Base-by-base conservation (phyloP, 495 filamentous ascomycete genomes). In the Amorphotheca resinae region DNA sequence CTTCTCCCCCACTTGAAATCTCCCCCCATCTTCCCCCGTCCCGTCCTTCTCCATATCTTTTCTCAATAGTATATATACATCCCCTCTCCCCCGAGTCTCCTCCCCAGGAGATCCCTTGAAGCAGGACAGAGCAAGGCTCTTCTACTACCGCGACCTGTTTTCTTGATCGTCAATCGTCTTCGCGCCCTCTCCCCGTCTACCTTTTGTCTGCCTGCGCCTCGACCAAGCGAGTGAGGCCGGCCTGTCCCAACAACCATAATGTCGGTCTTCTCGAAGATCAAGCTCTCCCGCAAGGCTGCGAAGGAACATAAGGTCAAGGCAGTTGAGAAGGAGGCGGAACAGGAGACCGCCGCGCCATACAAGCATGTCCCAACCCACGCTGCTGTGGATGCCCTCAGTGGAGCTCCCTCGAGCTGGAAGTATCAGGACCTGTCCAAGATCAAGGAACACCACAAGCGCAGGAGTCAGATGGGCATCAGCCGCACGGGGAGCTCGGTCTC, bases 341-440 rank as follows among this genome's bases (percentile, higher is more conserved):
- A 28, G 25, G 30, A 12, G 1, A 23, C 53, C 11, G 43, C 46
- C 30, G 11, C 21, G 1, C 65, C 66, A 14, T 77, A 77, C 52
- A 64, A 57, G 44, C 73, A 77, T 46, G 52, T 74, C n/a, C 69
- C 70, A 17, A 72, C 60, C 22, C 73, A 77, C 57, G 73, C 73
- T 31, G 69, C 69, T 38, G 52, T 61, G 30, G 73, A 81, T 50
- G 69, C 76, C 37, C 41, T 76, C 31, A 61, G 65, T n/a, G 63
- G 65, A 14, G 66, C 68, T 1, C 76, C 74, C 5, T 57, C 64
- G 0, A 63, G 54, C 18, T 74, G 67, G 65, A 64, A 62, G 41
- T 53, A 40, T 22, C 47, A 46, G 17, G 54, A 57, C 38, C 18
- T 44, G n/a, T 16, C 37, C 1, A 51, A 53, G 42, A 57, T 57